Evolutionary conservation across 345 rosid species (phyloP).

Genomic region (Eucalyptus marginata): DNA sequence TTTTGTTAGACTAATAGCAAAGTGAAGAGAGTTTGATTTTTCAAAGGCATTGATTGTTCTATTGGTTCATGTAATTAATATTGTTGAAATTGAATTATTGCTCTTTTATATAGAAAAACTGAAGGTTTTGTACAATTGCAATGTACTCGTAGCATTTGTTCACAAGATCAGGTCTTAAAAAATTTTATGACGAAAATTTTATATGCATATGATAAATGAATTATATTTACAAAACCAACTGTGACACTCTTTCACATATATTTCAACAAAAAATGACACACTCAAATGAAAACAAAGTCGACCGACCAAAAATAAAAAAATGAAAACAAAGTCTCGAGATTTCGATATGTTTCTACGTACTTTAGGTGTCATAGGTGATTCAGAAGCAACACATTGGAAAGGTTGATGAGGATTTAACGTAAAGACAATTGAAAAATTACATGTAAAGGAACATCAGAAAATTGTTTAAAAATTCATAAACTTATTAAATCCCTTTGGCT

Average conservation of each 20-base stretch:
- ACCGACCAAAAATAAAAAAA: too few species aligned
- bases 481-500: not conserved
- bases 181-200: not conserved
- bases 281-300: not conserved
- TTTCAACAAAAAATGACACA: not conserved
- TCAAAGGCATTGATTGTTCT: not conserved
- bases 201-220: not conserved
- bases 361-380: not conserved
- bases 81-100: not conserved
- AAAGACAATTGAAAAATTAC: too few species aligned
- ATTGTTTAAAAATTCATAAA: too few species aligned
- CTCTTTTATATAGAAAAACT: too few species aligned
- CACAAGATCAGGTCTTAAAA: not conserved
- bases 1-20: too few species aligned
- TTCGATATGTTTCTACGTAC: not conserved
- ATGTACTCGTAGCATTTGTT: not conserved
- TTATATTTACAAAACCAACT: not conserved
- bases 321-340: not conserved
- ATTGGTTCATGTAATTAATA: not conserved
- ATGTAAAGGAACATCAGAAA: too few species aligned
- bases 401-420: not conserved
- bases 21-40: not conserved
- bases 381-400: not conserved
- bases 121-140: too few species aligned
- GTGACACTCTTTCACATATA: not conserved